Base-by-base conservation (phyloP, 345 rosid genomes). In the Populus nigra region DNA sequence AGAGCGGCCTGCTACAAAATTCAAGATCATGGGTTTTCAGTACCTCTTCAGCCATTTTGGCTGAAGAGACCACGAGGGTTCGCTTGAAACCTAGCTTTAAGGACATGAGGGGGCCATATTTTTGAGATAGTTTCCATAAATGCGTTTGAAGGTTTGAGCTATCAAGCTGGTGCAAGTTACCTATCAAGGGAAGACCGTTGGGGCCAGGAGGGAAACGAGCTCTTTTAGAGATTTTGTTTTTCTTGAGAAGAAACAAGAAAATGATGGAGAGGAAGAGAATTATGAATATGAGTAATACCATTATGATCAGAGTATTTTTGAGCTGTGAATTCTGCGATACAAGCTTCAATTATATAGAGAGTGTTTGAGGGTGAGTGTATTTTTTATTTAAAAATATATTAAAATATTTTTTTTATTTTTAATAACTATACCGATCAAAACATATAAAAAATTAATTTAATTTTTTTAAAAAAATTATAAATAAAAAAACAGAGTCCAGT, bases 81-180 rank as follows among this genome's bases (percentile, higher is more conserved):
- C 85, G 82, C 41, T 73, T 73, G 15, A 8, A 67, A 17, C 90
- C 93, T 5, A 90, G 80, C 17, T 76, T 74, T 25, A 89, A 41
- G 33, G 81, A 83, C 87, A 90, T 78, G 15, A 91, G 82, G 15
- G 92, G 84, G 67, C 93, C 93, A 74, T 85, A 85, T 68, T 82
- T 84, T 22, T 77, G 73, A 5, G 94, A 90, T 10, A 91, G 87
- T 0, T 79, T 69, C 83, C 86, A 77, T 23, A 92, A 67, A 68
- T 74, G 68, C 3, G 5, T 63, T 69, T 86, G 90, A 20, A 75
- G 82, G 73, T 69, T 49, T 50, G 82, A 82, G 67, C 3, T 68
- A 49, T 72, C 62, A 65, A 91, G 76, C 61, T 85, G 90, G 73
- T 82, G 88, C 13, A 91, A 72, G 86, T 88, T 90, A 1, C 92